Conservation (phyloP, 73 alveolate genomes). For the Paramecium pentaurelia region DNA sequence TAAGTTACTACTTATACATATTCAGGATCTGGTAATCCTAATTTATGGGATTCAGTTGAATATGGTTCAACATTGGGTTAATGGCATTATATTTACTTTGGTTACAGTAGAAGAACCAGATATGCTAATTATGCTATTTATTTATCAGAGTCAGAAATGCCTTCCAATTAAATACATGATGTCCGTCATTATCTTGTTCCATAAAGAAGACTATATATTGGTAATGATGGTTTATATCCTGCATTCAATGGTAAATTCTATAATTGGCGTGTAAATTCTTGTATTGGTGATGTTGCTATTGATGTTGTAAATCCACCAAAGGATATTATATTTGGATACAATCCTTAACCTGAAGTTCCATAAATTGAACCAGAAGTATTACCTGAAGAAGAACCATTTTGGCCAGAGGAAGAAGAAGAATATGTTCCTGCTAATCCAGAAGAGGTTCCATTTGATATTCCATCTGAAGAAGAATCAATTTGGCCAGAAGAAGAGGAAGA, state of each 20-base stretch:
- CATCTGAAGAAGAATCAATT: not conserved
- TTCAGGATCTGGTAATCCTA: conserved; percentile 9
- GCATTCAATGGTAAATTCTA: conserved; percentile 9
- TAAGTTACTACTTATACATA: not conserved
- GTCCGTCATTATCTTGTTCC: not conserved
- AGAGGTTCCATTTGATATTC: not conserved
- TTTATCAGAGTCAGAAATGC: not conserved
- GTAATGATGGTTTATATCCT: conserved; percentile 10
- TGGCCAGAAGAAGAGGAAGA: not conserved
- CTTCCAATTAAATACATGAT: not conserved
- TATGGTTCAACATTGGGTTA: not conserved
- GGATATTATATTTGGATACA: not conserved
- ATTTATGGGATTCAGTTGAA: not conserved
- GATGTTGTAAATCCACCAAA: not conserved
- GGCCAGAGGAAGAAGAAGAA: conserved; percentile 45
- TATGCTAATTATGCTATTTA: not conserved
- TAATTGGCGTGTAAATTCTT: not conserved
- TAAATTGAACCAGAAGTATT: not conserved
- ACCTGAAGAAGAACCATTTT: not conserved
- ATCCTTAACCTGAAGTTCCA: not conserved
- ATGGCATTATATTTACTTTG: conserved; percentile 29
- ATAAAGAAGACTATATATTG: not conserved
- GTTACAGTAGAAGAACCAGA: not conserved
- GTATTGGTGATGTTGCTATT: not conserved
- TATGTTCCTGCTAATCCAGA: not conserved